phyloP scores from a whole-genome alignment of 140 eudicot genomes.

The Artemisia princeps region DNA sequence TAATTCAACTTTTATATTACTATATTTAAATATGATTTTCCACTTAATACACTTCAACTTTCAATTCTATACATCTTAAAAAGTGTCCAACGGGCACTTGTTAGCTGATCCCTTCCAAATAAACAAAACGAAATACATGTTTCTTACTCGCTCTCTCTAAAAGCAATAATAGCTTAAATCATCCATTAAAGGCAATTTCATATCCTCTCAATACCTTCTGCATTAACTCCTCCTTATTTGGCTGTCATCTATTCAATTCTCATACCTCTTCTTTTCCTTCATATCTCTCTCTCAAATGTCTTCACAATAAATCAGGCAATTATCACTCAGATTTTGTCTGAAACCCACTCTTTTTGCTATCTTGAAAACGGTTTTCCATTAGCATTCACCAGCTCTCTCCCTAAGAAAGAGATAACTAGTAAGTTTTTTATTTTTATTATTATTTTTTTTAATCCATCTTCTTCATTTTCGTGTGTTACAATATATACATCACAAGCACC shows the following conservation, averaged over 20 bases:
- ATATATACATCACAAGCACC: not conserved
- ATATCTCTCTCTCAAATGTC: constrained; percentile 23
- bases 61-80: too few species aligned
- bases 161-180: constrained; percentile 30
- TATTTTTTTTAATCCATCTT: not conserved
- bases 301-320: constrained; percentile 42
- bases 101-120: too few species aligned
- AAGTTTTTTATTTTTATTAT: constrained; percentile 12
- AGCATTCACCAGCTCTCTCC: constrained; percentile 34
- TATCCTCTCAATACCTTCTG: constrained; percentile 70
- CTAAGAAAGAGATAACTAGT: constrained; percentile 13
- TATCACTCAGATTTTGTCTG: constrained; percentile 25
- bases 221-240: constrained; percentile 59
- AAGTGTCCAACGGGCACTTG: too few species aligned
- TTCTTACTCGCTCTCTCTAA: constrained; percentile 6
- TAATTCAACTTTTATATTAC: too few species aligned
- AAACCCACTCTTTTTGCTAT: constrained; percentile 16
- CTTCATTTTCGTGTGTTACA: not conserved
- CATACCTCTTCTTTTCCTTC: constrained; percentile 30
- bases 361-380: constrained; percentile 24
- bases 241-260: constrained; percentile 37
- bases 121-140: too few species aligned
- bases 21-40: too few species aligned
- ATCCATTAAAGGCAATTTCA: constrained; percentile 61
- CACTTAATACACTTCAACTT: too few species aligned